These are phyloP conservation scores for Penicillium sp. DNA, from an alignment of 2,329 filamentous ascomycete genomes.

Conservation along the genomic window DNA sequence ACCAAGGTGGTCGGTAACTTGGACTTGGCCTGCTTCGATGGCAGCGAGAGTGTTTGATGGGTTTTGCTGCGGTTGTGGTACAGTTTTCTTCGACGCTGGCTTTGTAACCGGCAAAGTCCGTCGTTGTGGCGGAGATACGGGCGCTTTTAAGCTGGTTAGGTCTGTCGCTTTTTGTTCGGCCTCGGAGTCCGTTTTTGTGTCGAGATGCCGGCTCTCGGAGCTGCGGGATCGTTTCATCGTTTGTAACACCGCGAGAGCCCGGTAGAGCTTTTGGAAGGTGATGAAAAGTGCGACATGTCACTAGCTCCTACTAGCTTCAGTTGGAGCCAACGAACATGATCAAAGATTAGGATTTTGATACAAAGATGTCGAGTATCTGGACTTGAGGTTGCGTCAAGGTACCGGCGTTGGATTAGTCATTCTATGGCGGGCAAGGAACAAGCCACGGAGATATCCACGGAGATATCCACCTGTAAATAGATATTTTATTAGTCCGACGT, in stretches of 20 bases:
- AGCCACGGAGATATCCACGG: too few relatives aligned
- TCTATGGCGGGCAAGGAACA: neutral
- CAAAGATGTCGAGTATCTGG: neutral
- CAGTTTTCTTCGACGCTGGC: neutral
- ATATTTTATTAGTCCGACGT: too few relatives aligned
- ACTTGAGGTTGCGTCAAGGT: neutral
- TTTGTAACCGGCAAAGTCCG: neutral
- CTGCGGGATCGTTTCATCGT: constrained; percentile 19
- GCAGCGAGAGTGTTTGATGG: constrained; percentile 37
- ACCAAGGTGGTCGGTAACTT: constrained; percentile 49
- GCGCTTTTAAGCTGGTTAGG: constrained; percentile 19
- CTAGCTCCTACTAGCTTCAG: neutral
- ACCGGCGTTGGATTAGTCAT: neutral
- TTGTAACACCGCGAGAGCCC: neutral
- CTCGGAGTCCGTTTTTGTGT: neutral
- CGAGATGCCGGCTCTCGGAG: neutral
- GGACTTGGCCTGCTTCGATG: constrained; percentile 52
- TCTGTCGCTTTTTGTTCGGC: neutral
- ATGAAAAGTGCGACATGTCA: neutral
- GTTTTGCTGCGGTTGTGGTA: neutral
- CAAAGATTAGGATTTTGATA: neutral
- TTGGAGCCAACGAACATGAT: neutral
- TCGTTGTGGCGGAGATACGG: constrained; percentile 31
- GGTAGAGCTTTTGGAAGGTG: neutral
- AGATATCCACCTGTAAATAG: too few relatives aligned